These are phyloP conservation scores for Wickerhamomyces mucosus DNA, from an alignment of 805 yeast species.

Conservation along the genomic window DNA sequence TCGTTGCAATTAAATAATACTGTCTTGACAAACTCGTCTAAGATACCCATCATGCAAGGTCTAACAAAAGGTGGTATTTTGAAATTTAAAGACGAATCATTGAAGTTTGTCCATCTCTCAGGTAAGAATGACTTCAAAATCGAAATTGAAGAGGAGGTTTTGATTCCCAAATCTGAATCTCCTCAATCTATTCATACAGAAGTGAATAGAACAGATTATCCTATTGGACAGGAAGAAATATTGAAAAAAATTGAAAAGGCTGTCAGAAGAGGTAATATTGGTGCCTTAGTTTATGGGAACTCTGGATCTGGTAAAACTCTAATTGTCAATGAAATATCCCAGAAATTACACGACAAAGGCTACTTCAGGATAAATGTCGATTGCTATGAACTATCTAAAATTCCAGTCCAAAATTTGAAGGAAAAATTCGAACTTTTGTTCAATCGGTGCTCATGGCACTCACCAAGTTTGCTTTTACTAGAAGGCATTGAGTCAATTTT, in stretches of 20 bases:
- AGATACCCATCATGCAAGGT: slow-evolving; percentile 40
- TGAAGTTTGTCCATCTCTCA: slow-evolving; percentile 35
- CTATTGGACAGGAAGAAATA: slow-evolving; percentile 49
- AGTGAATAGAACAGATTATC: slow-evolving; percentile 9
- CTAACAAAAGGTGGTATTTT: slow-evolving; percentile 55
- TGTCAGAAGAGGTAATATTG: slow-evolving; percentile 36
- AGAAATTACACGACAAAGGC: slow-evolving; percentile 25
- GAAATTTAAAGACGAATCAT: slow-evolving; percentile 29
- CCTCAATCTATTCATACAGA: slow-evolving; percentile 6
- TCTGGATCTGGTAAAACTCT: slow-evolving; percentile 79
- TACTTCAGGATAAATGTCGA: slow-evolving; percentile 41
- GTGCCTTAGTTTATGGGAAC: slow-evolving; percentile 59
- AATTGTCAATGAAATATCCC: slow-evolving; percentile 33
- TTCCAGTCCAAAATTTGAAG: slow-evolving; percentile 36
- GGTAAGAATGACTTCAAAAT: slow-evolving; percentile 28
- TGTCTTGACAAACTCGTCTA: slow-evolving; percentile 40
- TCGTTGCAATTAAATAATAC: slow-evolving; percentile 16
- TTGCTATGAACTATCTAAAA: slow-evolving; percentile 50
- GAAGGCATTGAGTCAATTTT: slow-evolving; percentile 74
- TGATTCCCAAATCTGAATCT: slow-evolving; percentile 11
- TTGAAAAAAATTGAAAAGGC: slow-evolving; percentile 31
- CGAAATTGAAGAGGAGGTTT: slow-evolving; percentile 41
- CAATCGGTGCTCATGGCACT: slow-evolving; percentile 57
- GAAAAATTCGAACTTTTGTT: slow-evolving; percentile 13
- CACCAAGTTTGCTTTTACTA: slow-evolving; percentile 64